Conservation (phyloP, 1,284 basidiomycete genomes). For the Leccinum insolens region DNA sequence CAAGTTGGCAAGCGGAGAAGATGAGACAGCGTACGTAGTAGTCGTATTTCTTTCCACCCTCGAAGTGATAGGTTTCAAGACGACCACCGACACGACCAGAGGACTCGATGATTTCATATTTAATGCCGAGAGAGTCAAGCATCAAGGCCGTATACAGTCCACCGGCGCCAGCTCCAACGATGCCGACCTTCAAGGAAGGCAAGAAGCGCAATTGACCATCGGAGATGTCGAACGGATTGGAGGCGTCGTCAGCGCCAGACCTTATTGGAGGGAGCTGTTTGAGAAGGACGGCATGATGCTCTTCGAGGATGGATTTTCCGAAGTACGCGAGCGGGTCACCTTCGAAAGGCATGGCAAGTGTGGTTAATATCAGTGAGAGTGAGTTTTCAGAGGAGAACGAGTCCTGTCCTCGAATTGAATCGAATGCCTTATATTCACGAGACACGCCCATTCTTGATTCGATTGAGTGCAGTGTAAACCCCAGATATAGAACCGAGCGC, state of each 20-base stretch:
- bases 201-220: slow-evolving; percentile 5
- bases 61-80: slow-evolving; percentile 36
- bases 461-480: no score
- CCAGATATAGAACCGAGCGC: no score
- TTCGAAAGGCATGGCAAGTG: slow-evolving; percentile 11
- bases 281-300: slow-evolving; percentile 12
- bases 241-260: neutral
- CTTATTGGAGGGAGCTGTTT: slow-evolving; percentile 7
- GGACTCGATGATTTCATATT: slow-evolving; percentile 40
- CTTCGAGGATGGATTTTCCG: slow-evolving; percentile 16
- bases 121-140: slow-evolving; percentile 35
- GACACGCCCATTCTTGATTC: no score
- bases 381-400: no score
- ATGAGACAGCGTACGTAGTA: slow-evolving; percentile 17
- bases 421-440: no score
- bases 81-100: slow-evolving; percentile 35
- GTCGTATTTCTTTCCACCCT: slow-evolving; percentile 14
- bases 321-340: slow-evolving; percentile 19
- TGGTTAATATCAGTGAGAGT: no score
- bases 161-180: slow-evolving; percentile 30
- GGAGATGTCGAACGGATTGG: slow-evolving; percentile 4
- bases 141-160: slow-evolving; percentile 42
- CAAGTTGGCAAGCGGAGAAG: neutral
- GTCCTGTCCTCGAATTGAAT: no score
- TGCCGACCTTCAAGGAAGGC: slow-evolving; percentile 18